A percentile compares a stretch with the other conserved stretches of the same genome.
phyloP scores from a whole-genome alignment of 202 grass and related monocot species.

The Carex arenaria region DNA sequence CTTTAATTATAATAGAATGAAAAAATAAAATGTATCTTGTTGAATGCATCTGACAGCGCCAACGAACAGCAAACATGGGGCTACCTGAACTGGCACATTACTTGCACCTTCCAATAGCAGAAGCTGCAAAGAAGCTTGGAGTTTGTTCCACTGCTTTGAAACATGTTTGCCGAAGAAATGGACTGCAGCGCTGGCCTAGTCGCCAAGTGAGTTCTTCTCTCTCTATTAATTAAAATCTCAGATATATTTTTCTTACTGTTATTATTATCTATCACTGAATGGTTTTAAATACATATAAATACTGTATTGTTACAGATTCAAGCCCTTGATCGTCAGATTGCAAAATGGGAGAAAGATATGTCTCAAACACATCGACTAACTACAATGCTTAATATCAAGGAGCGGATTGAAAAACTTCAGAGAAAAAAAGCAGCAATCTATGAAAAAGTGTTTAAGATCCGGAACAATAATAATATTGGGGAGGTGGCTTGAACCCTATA shows the following conservation, averaged over 20 bases:
- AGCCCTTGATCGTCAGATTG: constrained; percentile 28
- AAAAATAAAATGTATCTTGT: not conserved
- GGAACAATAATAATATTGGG: not conserved
- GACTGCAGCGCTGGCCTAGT: constrained; percentile 43
- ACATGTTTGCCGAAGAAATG: constrained; percentile 32
- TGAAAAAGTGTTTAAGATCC: not conserved
- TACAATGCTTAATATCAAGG: not conserved
- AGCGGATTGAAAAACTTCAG: constrained; percentile 18
- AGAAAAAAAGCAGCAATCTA: constrained; percentile 8
- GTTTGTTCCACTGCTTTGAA: constrained; percentile 56
- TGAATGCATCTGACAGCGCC: constrained; percentile 21
- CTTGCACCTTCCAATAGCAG: constrained; percentile 43
- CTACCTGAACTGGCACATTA: constrained; percentile 40
- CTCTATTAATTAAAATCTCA: not conserved
- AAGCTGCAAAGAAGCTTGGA: constrained; percentile 31
- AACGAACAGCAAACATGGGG: constrained; percentile 25
- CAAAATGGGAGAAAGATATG: not conserved
- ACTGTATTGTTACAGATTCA: constrained; percentile 9
- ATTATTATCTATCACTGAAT: too few relatives aligned
- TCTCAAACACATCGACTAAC: not conserved
- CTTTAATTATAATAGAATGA: not conserved
- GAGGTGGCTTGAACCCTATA: not conserved
- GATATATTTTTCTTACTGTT: too few relatives aligned
- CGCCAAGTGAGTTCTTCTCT: constrained; percentile 29
- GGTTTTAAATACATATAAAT: too few relatives aligned